These are phyloP conservation scores for Catenaria anguillulae DNA, from an alignment of 371 early-diverging fungal species.

Conservation along the genomic window DNA sequence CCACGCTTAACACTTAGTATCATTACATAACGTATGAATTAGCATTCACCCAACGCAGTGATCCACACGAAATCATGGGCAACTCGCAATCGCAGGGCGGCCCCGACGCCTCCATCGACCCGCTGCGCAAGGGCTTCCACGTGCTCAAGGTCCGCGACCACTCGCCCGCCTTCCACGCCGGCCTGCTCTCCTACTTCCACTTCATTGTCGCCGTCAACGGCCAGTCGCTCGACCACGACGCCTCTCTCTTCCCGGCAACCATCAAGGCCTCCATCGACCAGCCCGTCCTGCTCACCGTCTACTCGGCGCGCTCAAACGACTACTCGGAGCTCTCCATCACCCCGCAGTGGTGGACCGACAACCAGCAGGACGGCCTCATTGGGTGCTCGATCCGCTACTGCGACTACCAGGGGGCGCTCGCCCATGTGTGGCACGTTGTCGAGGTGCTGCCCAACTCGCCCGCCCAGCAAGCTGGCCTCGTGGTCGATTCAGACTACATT, in stretches of 20 bases:
- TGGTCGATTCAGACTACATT: conserved; percentile 4
- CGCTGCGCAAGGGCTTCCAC: neutral
- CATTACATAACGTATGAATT: too few relatives aligned
- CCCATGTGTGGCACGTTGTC: conserved; percentile 10
- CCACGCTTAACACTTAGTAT: too few relatives aligned
- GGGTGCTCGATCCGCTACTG: conserved; percentile 10
- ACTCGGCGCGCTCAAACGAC: neutral
- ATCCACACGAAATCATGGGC: too few relatives aligned
- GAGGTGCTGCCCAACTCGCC: conserved; percentile 10
- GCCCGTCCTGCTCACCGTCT: conserved; percentile 6
- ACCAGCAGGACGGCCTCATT: neutral
- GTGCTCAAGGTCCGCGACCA: neutral
- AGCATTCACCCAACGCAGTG: too few relatives aligned
- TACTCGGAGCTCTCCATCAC: neutral
- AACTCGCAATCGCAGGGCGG: neutral
- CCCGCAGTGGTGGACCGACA: conserved; percentile 1
- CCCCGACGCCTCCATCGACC: neutral
- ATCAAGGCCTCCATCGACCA: conserved; percentile 1
- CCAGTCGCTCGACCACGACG: conserved; percentile 1
- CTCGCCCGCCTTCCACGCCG: conserved; percentile 8
- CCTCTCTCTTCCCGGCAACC: neutral
- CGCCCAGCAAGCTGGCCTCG: conserved; percentile 7
- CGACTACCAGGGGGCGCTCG: conserved; percentile 6
- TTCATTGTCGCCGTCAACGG: conserved; percentile 11
- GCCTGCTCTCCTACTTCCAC: conserved; percentile 9